Base-by-base conservation (phyloP, 2,329 filamentous ascomycete genomes). In the Huntiella abstrusa region DNA sequence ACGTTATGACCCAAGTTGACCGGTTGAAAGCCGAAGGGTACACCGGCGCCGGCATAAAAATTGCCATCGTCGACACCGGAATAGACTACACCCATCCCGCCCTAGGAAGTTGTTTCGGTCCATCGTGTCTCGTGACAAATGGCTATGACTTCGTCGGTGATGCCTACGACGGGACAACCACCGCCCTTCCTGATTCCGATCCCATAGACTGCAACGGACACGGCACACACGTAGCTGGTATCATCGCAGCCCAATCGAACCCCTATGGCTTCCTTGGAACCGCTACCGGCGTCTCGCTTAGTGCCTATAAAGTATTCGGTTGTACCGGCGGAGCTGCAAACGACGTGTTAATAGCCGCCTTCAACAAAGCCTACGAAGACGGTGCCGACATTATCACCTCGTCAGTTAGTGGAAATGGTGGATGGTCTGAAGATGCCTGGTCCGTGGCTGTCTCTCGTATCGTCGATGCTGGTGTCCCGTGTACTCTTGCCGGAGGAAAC, bases 41-140 rank as follows among this genome's bases (percentile, higher is more conserved):
- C 46, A 66, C 62, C 0, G 71, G 71, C 33, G 63, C 64, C 51
- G 70, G 69, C 8, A 59, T 73, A 57, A 70, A 67, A 51, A 59
- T 75, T 55, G 71, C 60, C 36, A 58, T 75, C 10, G 60, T 75
- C 28, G 71, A 74, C 54, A 70, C 64, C n/a, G 70, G 70, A 54
- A 39, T 77, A 38, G 76, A 80, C 54, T 80, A 78, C 54, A 66
- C 60, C 0, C 75, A 80, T 53, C 70, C 73, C 1, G 71, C 73
- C 13, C 66, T 80, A 0, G 77, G 77, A 32, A 73, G 73, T 41
- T 75, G 75, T 54, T 80, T 78, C 54, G 77, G 75, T 1, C 54
- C 63, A 1, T 71, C 66, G 6, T 77, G 68, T 52, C 61, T 77
- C 33, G 70, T 80, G 12, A 62, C 64, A 2, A 69, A 66, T 48